These are phyloP conservation scores for Fusarium equiseti DNA, from an alignment of 2,329 filamentous ascomycete species.

Conservation along the genomic window DNA sequence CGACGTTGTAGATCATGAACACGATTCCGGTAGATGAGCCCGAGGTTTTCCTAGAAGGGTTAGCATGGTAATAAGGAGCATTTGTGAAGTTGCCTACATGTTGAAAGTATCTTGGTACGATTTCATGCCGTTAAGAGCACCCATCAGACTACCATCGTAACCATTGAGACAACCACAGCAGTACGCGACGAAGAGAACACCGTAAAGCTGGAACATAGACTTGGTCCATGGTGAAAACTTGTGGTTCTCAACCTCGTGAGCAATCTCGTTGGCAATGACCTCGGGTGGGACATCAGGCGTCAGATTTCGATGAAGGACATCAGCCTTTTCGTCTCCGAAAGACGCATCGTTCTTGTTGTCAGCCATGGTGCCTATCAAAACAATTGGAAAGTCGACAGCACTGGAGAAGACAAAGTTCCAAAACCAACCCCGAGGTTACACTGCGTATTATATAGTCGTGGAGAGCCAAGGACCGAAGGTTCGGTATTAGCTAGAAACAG, in stretches of 20 bases:
- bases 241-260: constrained; percentile 54
- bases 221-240: constrained; percentile 62
- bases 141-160: constrained; percentile 44
- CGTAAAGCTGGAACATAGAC: constrained; percentile 64
- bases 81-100: constrained; percentile 8
- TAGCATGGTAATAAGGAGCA: accelerated
- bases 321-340: constrained; percentile 8
- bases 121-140: constrained; percentile 45
- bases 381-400: neutral
- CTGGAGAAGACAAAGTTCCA: neutral
- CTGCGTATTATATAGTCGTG: constrained; percentile 8
- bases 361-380: neutral
- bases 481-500: constrained; percentile 11
- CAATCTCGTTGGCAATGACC: constrained; percentile 54
- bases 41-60: constrained; percentile 18
- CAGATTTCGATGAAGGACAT: constrained; percentile 14
- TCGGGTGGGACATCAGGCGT: constrained; percentile 14
- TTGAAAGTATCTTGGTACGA: constrained; percentile 43
- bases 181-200: constrained; percentile 61
- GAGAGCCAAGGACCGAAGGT: neutral
- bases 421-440: neutral
- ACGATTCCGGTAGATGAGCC: constrained; percentile 46
- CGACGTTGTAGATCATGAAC: constrained; percentile 62
- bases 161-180: constrained; percentile 63
- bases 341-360: constrained; percentile 5